Evolutionary conservation across 441 rosid genomes (phyloP).

Genomic region (Populus tomentosa): DNA sequence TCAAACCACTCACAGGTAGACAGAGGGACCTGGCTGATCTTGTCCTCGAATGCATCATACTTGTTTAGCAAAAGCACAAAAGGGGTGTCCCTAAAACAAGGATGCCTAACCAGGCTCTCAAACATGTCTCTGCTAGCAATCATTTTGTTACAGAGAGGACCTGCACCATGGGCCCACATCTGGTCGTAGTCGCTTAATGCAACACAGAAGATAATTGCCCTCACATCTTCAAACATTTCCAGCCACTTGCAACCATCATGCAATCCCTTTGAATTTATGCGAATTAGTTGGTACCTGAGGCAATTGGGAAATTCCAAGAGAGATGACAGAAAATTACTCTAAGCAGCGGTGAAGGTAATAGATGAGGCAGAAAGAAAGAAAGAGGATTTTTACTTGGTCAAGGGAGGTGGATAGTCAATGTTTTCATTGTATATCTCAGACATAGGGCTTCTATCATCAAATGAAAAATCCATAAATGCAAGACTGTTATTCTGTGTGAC

Average conservation of each 20-base stretch:
- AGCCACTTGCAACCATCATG: constrained; percentile 93
- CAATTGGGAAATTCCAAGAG: constrained; percentile 10
- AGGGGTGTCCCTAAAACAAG: constrained; percentile 71
- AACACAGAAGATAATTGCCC: constrained; percentile 74
- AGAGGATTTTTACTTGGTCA: constrained; percentile 44
- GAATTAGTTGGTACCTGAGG: constrained; percentile 73
- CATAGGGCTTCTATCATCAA: constrained; percentile 81
- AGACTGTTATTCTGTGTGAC: constrained; percentile 88
- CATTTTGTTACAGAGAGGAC: constrained; percentile 63
- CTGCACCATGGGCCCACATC: constrained; percentile 34
- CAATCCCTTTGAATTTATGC: constrained; percentile 78
- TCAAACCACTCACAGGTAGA: constrained; percentile 74
- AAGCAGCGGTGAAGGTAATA: not conserved
- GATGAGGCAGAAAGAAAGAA: not conserved
- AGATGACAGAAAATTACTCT: not conserved
- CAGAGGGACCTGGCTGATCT: constrained; percentile 52
- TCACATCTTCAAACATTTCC: constrained; percentile 94
- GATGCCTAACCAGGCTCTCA: constrained; percentile 64
- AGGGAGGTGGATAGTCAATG: constrained; percentile 47
- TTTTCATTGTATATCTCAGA: constrained; percentile 70
- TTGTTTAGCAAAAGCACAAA: constrained; percentile 82
- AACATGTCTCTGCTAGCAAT: constrained; percentile 76
- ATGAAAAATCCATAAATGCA: constrained; percentile 84
- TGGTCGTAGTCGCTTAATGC: constrained; percentile 82
- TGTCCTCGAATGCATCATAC: constrained; percentile 76